Evolutionary conservation across 2,329 filamentous ascomycete genomes (phyloP).

Genomic region (Hypoxylon sp.): DNA sequence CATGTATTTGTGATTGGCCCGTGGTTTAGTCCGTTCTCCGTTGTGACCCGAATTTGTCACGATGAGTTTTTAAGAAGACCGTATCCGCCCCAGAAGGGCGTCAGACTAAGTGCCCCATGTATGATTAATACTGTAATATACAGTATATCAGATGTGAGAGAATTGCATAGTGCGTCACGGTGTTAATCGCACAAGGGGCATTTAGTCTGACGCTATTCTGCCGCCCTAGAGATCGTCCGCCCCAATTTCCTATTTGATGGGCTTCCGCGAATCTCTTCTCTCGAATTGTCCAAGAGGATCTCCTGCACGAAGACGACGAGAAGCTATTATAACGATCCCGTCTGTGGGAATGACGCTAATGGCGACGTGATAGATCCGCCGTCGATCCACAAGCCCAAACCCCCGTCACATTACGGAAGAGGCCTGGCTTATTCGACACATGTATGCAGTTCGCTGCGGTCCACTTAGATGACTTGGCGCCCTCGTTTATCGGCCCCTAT

Average conservation of each 20-base stretch:
- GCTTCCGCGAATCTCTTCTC: slow-evolving; percentile 10
- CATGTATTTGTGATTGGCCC: slow-evolving; percentile 38
- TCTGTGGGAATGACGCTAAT: slow-evolving; percentile 24
- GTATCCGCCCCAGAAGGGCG: slow-evolving; percentile 2
- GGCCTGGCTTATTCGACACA: slow-evolving; percentile 5
- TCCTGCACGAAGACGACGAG: slow-evolving; percentile 5
- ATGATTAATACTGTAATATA: too few relatives aligned
- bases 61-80: slow-evolving; percentile 27
- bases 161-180: too few relatives aligned
- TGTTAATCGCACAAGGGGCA: too few relatives aligned
- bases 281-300: slow-evolving; percentile 5
- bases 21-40: slow-evolving; percentile 28
- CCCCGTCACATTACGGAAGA: slow-evolving; percentile 16
- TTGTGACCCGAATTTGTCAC: slow-evolving; percentile 28
- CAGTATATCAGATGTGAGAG: too few relatives aligned
- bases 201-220: too few relatives aligned
- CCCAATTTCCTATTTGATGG: slow-evolving; percentile 13
- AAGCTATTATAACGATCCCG: neutral
- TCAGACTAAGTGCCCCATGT: too few relatives aligned
- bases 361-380: slow-evolving; percentile 33
- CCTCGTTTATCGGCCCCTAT: slow-evolving; percentile 20
- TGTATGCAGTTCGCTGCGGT: neutral
- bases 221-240: slow-evolving; percentile 24
- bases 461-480: slow-evolving; percentile 16
- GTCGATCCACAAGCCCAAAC: slow-evolving; percentile 22